Conservation (phyloP, 2,329 filamentous ascomycete genomes). For the Pestalotiopsis sp. region DNA sequence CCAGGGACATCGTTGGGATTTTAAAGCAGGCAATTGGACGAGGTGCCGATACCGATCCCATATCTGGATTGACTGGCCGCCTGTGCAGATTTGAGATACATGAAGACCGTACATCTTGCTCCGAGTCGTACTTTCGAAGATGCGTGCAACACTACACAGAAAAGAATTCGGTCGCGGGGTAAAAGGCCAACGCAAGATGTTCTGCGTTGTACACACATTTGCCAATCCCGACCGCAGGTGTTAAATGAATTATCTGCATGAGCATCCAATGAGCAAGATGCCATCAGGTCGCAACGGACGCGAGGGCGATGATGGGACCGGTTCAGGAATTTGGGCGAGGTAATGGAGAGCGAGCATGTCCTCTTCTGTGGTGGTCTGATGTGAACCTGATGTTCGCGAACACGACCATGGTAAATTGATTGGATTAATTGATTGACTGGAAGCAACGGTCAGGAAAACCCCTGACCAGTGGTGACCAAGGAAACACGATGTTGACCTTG, state of each 20-base stretch:
- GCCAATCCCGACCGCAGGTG: background rate
- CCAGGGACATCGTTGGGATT: background rate
- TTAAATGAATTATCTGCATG: conserved; percentile 5
- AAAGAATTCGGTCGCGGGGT: conserved; percentile 7
- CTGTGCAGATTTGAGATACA: conserved; percentile 3
- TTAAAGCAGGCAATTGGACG: background rate
- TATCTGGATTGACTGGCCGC: conserved; percentile 2
- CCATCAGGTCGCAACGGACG: background rate
- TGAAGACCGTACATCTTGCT: background rate
- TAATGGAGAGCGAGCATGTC: background rate
- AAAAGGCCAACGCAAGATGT: conserved; percentile 2
- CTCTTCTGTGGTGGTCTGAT: background rate
- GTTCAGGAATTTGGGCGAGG: background rate
- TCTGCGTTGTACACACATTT: conserved; percentile 7
- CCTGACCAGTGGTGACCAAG: background rate
- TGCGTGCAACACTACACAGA: background rate
- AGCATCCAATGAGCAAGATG: background rate
- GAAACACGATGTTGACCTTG: background rate
- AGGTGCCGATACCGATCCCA: conserved; percentile 3
- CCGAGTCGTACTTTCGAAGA: background rate
- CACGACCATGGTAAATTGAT: background rate
- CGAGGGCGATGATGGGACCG: background rate
- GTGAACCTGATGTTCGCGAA: background rate
- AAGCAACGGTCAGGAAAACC: background rate
- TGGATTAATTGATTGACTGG: background rate